Evolutionary conservation across 345 rosid genomes (phyloP), one percentile per base, ranked within the genome.

Genomic region (Murraya koenigii): DNA sequence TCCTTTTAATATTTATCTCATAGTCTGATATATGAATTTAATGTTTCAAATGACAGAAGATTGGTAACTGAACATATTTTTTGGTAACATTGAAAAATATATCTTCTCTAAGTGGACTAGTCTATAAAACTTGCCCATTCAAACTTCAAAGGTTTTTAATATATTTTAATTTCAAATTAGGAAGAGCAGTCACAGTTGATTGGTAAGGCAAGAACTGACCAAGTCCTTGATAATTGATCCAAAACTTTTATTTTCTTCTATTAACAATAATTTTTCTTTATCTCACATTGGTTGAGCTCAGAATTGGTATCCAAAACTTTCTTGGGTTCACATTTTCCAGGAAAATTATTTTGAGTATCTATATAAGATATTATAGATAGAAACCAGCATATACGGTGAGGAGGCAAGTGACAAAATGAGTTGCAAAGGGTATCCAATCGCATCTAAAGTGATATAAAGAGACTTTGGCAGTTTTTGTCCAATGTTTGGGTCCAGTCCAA

Each of bases 391-490:
- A 14, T 11, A 44, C 49, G 13, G 25, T 14, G 0, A 26, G 44
- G 13, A 41, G 32, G 41, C 28, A 61, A 60, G 62, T 70, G 77
- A 59, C 82, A 59, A 8, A 47, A 56, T 5, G 63, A 26, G 78
- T 61, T 39, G 75, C 59, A 28, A 66, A 38, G 47, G 63, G 38
- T 25, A 52, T 63, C 67, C 67, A 76, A 39, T 71, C 76, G 83
- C 75, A 61, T 41, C 28, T 13, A 72, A 61, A 49, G 44, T 38
- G 14, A 54, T 47, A 26, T 25, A 66, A 35, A 39, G 47, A 69
- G 71, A 63, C 26, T 23, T 41, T 47, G 76, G 66, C 60, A 33
- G 70, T 26, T 56, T 65, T 66, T 78, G 84, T 75, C 54, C 23
- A 71, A 10, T 56, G 75, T 39, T 35, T 76, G 62, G 77, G 61